These are phyloP conservation scores for Xylariaceae sp. DNA, from an alignment of 2,329 filamentous ascomycete genomes.

Conservation along the genomic window DNA sequence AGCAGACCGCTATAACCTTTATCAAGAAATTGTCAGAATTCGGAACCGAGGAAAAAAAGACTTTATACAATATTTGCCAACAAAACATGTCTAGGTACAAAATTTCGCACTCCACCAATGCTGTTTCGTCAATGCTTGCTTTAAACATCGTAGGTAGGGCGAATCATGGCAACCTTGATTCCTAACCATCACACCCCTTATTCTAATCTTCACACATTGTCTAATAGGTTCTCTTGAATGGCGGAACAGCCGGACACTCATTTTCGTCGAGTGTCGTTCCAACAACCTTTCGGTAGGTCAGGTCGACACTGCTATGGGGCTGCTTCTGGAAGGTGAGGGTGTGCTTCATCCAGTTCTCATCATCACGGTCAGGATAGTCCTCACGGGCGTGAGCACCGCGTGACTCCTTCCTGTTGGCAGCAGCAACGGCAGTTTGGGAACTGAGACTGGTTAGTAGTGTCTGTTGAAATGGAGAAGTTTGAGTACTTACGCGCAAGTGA, in stretches of 20 bases:
- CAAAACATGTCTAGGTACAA: slow-evolving; percentile 26
- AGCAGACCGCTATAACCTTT: background rate
- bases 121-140: no score
- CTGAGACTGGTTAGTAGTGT: slow-evolving; percentile 39
- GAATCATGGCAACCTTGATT: slow-evolving; percentile 4
- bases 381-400: slow-evolving; percentile 96
- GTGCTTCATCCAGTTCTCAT: slow-evolving; percentile 99
- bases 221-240: slow-evolving; percentile 92
- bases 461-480: background rate
- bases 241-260: slow-evolving; percentile 94
- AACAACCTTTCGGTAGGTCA: slow-evolving; percentile 82
- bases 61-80: slow-evolving; percentile 27
- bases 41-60: slow-evolving; percentile 12
- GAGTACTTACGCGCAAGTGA: slow-evolving; percentile 85
- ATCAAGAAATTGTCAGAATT: background rate
- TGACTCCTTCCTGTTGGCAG: slow-evolving; percentile 93
- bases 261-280: slow-evolving; percentile 84
- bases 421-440: slow-evolving; percentile 85
- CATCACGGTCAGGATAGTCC: slow-evolving; percentile 93
- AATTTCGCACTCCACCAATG: slow-evolving; percentile 9
- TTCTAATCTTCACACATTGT: background rate
- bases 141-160: slow-evolving; percentile 1
- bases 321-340: slow-evolving; percentile 93
- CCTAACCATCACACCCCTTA: slow-evolving; percentile 5
- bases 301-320: slow-evolving; percentile 81